Conservation (phyloP, 2,329 filamentous ascomycete genomes). For the Nectriaceae sp. region DNA sequence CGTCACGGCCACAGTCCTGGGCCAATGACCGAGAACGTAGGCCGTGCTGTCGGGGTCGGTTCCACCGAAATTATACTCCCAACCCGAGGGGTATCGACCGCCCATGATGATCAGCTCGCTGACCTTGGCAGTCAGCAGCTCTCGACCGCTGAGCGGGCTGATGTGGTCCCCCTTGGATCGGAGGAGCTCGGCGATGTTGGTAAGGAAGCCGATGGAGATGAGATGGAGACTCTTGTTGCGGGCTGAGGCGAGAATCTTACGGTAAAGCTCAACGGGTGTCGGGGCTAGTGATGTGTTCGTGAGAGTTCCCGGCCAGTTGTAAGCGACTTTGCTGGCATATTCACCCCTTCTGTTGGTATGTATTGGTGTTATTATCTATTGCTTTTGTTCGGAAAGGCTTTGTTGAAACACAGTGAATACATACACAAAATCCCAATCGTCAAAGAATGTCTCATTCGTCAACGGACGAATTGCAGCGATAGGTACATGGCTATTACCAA, state of each 20-base stretch:
- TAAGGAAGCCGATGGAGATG: slow-evolving; percentile 1
- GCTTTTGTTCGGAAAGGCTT: neutral
- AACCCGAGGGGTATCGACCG: slow-evolving; percentile 48
- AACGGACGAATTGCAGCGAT: slow-evolving; percentile 43
- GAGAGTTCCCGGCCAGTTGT: slow-evolving; percentile 31
- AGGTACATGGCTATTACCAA: slow-evolving; percentile 36
- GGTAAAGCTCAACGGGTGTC: slow-evolving; percentile 47
- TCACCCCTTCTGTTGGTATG: slow-evolving; percentile 40
- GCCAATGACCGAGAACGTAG: slow-evolving; percentile 50
- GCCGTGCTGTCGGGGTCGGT: slow-evolving; percentile 38
- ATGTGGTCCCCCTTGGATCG: slow-evolving; percentile 43
- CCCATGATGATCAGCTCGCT: slow-evolving; percentile 54
- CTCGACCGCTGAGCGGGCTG: slow-evolving; percentile 40
- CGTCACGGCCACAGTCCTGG: slow-evolving; percentile 29
- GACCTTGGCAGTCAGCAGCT: slow-evolving; percentile 47
- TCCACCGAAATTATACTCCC: slow-evolving; percentile 52
- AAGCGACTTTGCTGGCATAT: slow-evolving; percentile 48
- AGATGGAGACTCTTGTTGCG: neutral
- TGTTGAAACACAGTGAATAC: neutral
- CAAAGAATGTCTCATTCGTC: slow-evolving; percentile 45
- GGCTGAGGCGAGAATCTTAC: slow-evolving; percentile 27
- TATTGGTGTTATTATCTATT: neutral
- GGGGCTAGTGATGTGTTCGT: slow-evolving; percentile 27
- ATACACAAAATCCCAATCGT: slow-evolving; percentile 29
- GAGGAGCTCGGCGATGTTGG: slow-evolving; percentile 35